Conservation (phyloP, 2,329 filamentous ascomycete species). For the Rhinocladiella mackenziei region DNA sequence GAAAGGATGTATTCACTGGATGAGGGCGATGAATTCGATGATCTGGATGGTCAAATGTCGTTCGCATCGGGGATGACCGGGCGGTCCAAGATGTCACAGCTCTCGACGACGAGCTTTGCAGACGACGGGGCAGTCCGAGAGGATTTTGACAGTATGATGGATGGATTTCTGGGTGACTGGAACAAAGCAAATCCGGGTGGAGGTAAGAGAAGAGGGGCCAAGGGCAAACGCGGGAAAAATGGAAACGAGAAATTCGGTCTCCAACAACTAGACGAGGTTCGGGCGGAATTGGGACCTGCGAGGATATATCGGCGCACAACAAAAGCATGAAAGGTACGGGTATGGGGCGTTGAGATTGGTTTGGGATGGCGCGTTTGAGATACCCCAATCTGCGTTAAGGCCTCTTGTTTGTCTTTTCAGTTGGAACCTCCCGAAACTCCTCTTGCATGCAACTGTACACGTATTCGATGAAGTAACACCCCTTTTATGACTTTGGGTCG, state of each 20-base stretch:
- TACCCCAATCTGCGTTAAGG: conserved; percentile 20
- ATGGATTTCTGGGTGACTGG: conserved; percentile 76
- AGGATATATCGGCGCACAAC: conserved; percentile 48
- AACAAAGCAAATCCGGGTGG: conserved; percentile 38
- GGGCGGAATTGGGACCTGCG: conserved; percentile 73
- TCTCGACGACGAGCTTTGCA: conserved; percentile 50
- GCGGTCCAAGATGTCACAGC: conserved; percentile 57
- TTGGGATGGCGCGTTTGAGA: conserved; percentile 15
- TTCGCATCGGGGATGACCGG: conserved; percentile 43
- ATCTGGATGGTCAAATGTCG: conserved; percentile 51
- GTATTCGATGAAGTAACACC: conserved; percentile 4
- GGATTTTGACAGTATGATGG: conserved; percentile 87
- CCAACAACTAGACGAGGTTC: conserved; percentile 85
- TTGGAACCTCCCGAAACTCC: conserved; percentile 15
- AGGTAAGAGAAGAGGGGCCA: conserved; percentile 43
- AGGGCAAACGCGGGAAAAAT: conserved; percentile 67
- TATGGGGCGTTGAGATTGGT: conserved; percentile 6
- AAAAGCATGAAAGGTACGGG: conserved; percentile 19
- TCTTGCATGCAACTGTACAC: conserved; percentile 25
- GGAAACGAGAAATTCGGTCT: conserved; percentile 75
- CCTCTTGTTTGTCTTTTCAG: conserved; percentile 8
- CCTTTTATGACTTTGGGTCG: conserved; percentile 6
- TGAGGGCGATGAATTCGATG: conserved; percentile 49
- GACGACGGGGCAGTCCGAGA: conserved; percentile 57
- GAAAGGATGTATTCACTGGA: conserved; percentile 74